Base-by-base conservation (phyloP, 1,139 yeast species). In the Kodamaea suecica region DNA sequence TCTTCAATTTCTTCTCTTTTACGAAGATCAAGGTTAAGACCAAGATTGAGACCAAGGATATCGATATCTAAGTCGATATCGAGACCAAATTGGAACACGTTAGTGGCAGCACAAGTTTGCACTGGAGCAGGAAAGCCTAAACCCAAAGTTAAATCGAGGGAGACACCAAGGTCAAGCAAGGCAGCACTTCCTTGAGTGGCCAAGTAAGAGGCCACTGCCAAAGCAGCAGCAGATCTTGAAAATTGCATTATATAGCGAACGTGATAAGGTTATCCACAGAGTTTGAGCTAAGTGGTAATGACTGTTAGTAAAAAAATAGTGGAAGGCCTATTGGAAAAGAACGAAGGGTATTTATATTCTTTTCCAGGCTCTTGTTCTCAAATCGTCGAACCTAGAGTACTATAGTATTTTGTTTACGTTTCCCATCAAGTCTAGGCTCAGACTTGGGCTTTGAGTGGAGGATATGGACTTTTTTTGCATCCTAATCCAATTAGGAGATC, bases 201-300 rank as follows among this genome's bases (percentile, higher is more conserved):
- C 40, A 42, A 30, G 33, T 39, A 37, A 14, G 48, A 35, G 10
- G 46, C 42, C 31, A 43, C 36, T 23, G 44, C 42, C 10, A 46
- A 30, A 26, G 47, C 46, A 31, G 47, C 48, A 35, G 44, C 41
- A 8, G 47, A 39, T 35, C 37, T 40, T 17, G 41, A 44, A 29
- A 44, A 44, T 31, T 43, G 42, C 50, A 46, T 46, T 24, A 23
- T 30, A 8, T 15, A 19, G 12, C n/a, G 20, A 29, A 9, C 21
- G n/a, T n/a, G n/a, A n/a, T n/a, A n/a, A n/a, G n/a, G n/a, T n/a
- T n/a, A n/a, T n/a, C n/a, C n/a, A n/a, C n/a, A n/a, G n/a, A n/a
- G n/a, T n/a, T n/a, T n/a, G n/a, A n/a, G n/a, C n/a, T n/a, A 19
- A 19, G 9, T 6, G 32, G 13, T 20, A 27, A 10, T 11, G 13